These are phyloP conservation scores for Candida nitratophila DNA, from an alignment of 805 yeast genomes.

Conservation along the genomic window DNA sequence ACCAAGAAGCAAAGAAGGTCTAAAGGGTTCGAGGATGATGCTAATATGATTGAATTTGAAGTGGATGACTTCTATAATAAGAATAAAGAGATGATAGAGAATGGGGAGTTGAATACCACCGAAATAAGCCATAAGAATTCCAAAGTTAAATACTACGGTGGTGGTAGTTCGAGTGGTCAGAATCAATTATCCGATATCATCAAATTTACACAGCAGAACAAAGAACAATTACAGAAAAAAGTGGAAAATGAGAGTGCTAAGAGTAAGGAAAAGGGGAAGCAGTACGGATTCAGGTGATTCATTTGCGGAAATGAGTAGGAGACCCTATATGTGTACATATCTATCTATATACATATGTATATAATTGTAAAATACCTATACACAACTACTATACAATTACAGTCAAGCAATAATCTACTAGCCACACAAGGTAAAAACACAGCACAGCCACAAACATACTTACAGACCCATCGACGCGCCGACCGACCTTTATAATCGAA, in stretches of 20 bases:
- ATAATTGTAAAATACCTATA: neutral
- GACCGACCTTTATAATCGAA: too few relatives aligned
- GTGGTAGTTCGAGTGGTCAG: slow-evolving; percentile 17
- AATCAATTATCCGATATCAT: slow-evolving; percentile 26
- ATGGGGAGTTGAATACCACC: slow-evolving; percentile 26
- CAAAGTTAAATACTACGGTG: slow-evolving; percentile 18
- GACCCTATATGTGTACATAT: too few relatives aligned
- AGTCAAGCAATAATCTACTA: too few relatives aligned
- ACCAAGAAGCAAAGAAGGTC: too few relatives aligned
- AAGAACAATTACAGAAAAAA: slow-evolving; percentile 16
- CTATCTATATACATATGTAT: too few relatives aligned
- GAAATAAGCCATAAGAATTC: slow-evolving; percentile 12
- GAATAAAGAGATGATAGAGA: slow-evolving; percentile 22
- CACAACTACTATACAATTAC: neutral
- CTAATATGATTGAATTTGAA: slow-evolving; percentile 27
- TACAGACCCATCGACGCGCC: too few relatives aligned
- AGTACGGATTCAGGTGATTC: slow-evolving; percentile 12
- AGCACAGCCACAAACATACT: too few relatives aligned
- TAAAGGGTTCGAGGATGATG: slow-evolving; percentile 4
- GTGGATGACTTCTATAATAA: slow-evolving; percentile 30
- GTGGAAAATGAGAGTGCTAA: slow-evolving; percentile 11
- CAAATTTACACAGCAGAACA: slow-evolving; percentile 21
- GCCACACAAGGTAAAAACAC: too few relatives aligned
- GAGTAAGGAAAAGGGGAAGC: slow-evolving; percentile 9
- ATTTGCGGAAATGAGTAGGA: too few relatives aligned